phyloP scores from a whole-genome alignment of 805 yeast genomes.

The Vanderwaltozyma verrucispora region DNA sequence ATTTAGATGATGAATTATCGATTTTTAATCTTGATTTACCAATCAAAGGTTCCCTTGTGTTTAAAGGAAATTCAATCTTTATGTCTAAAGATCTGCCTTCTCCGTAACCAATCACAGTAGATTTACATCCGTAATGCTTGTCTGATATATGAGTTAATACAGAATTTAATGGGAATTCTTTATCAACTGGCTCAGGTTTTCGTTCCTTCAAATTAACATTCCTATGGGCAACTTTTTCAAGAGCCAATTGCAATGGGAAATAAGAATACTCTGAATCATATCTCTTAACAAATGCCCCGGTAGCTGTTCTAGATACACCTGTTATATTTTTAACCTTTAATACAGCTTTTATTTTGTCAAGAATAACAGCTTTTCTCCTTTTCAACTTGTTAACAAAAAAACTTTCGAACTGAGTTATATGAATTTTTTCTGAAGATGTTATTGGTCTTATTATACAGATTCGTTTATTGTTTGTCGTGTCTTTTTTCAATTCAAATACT shows the following conservation, averaged over 20 bases:
- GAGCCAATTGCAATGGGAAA: constrained; percentile 72
- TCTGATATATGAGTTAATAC: constrained; percentile 73
- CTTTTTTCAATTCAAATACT: constrained; percentile 29
- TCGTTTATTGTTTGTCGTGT: constrained; percentile 14
- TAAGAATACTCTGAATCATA: constrained; percentile 41
- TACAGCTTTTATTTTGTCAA: constrained; percentile 45
- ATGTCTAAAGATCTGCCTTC: constrained; percentile 30
- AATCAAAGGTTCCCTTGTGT: constrained; percentile 46
- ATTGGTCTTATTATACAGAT: constrained; percentile 34
- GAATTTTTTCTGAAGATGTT: constrained; percentile 36
- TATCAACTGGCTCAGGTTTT: constrained; percentile 45
- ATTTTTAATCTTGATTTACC: constrained; percentile 49
- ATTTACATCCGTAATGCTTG: constrained; percentile 76
- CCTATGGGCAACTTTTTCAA: constrained; percentile 58
- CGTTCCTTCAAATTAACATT: constrained; percentile 75
- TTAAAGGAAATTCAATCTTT: constrained; percentile 34
- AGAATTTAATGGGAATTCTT: constrained; percentile 68
- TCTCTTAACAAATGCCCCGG: constrained; percentile 71
- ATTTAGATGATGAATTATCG: constrained; percentile 46
- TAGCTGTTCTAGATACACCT: constrained; percentile 44
- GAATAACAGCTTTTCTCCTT: constrained; percentile 48
- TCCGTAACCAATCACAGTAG: constrained; percentile 50
- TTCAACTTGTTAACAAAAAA: constrained; percentile 35
- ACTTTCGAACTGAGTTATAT: constrained; percentile 34
- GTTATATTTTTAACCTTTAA: constrained; percentile 62